phyloP scores from a whole-genome alignment of 108 stramenopile genomes.

The Poteriospumella lacustris region DNA sequence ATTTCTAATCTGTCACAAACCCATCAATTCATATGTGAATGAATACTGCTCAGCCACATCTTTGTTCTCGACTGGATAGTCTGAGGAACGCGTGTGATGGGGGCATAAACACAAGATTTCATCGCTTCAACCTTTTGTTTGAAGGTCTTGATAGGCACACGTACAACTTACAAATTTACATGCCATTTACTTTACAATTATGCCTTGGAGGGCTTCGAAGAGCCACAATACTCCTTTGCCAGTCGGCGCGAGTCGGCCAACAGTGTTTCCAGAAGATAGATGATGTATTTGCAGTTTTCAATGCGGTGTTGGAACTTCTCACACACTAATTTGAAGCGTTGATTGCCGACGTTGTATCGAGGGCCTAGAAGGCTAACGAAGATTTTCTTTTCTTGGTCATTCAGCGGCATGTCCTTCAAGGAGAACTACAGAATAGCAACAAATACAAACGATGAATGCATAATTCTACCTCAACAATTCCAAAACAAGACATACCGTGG shows the following conservation, averaged over 20 bases:
- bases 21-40: no score
- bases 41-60: no score
- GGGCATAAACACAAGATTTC: no score
- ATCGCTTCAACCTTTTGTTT: no score
- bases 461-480: not conserved
- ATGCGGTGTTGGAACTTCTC: conserved; percentile 6
- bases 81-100: no score
- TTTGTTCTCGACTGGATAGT: no score
- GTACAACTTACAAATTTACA: no score
- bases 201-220: no score
- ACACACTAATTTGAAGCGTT: not conserved
- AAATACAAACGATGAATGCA: not conserved
- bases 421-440: not conserved
- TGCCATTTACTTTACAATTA: no score
- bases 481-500: not conserved
- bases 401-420: not conserved
- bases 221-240: no score
- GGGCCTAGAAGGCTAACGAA: not conserved
- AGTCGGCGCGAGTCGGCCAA: not conserved
- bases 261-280: not conserved
- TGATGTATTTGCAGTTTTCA: not conserved
- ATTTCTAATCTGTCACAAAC: no score
- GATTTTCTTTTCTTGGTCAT: not conserved
- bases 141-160: no score
- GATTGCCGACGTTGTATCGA: not conserved